Evolutionary conservation across 225 moss, liverwort and hornwort species (phyloP).

Genomic region (Sphagnum tenellum): DNA sequence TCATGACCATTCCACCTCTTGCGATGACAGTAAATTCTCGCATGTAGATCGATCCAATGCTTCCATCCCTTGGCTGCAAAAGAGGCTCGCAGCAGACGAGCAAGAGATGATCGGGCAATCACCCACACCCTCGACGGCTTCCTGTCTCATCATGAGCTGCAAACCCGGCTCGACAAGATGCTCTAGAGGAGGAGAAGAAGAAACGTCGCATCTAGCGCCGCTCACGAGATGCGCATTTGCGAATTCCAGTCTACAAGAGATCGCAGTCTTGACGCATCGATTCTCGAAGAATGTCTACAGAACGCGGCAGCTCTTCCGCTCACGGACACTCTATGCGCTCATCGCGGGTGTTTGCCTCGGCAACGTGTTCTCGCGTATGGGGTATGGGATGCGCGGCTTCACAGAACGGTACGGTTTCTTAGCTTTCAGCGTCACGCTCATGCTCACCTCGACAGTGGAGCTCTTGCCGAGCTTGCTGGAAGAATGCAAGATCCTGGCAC

Average conservation of each 20-base stretch:
- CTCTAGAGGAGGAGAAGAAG: too few species aligned
- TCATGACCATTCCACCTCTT: too few species aligned
- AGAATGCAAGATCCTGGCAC: conserved; percentile 2
- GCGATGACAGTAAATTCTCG: too few species aligned
- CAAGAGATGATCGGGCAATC: too few species aligned
- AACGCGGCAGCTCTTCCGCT: conserved; percentile 35
- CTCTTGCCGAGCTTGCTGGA: conserved; percentile 6
- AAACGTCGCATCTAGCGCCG: too few species aligned
- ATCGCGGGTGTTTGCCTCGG: conserved; percentile 2
- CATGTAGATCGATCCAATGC: too few species aligned
- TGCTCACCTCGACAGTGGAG: conserved; percentile 8
- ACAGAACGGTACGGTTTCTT: conserved; percentile 4
- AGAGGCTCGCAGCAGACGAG: too few species aligned
- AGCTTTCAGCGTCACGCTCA: conserved; percentile 9
- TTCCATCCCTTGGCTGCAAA: too few species aligned
- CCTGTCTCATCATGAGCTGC: too few species aligned
- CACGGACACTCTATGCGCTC: conserved; percentile 10
- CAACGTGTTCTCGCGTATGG: conserved; percentile 6
- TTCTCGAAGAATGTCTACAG: conserved; percentile 33
- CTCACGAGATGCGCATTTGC: conserved; percentile 11
- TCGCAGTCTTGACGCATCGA: conserved; percentile 24
- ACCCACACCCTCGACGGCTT: too few species aligned
- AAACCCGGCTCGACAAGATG: too few species aligned
- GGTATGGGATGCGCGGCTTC: conserved; percentile 3
- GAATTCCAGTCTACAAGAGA: conserved; percentile 23